Conservation (phyloP, 2,329 filamentous ascomycete species). For the Penicillium nordicum region DNA sequence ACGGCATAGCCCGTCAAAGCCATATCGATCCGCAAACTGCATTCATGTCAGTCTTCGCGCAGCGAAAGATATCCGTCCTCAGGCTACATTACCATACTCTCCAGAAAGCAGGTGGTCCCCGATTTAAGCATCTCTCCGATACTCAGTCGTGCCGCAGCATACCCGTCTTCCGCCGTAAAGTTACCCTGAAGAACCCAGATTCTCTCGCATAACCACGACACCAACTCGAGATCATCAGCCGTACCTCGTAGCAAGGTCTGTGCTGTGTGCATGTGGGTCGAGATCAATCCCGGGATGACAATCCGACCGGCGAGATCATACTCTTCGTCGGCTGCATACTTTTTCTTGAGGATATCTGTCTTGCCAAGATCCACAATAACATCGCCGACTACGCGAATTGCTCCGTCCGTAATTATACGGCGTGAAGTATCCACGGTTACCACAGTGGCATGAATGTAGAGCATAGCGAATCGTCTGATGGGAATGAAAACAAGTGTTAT, state of each 20-base stretch:
- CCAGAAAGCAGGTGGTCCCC: slow-evolving; percentile 52
- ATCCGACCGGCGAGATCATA: slow-evolving; percentile 42
- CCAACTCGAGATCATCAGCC: slow-evolving; percentile 50
- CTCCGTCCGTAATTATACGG: slow-evolving; percentile 49
- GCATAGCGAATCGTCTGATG: slow-evolving; percentile 22
- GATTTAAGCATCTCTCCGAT: slow-evolving; percentile 52
- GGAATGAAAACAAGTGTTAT: too few relatives aligned
- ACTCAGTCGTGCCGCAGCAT: slow-evolving; percentile 47
- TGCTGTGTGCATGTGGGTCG: slow-evolving; percentile 51
- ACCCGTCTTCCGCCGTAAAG: slow-evolving; percentile 48
- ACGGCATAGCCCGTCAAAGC: slow-evolving; percentile 45
- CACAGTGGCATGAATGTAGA: slow-evolving; percentile 52
- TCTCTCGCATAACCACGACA: slow-evolving; percentile 51
- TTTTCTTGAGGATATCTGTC: slow-evolving; percentile 29
- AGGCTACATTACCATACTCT: slow-evolving; percentile 45
- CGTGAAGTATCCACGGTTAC: slow-evolving; percentile 49
- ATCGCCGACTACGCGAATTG: slow-evolving; percentile 41
- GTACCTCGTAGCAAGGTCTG: slow-evolving; percentile 48
- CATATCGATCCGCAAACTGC: slow-evolving; percentile 47
- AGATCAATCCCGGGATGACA: slow-evolving; percentile 50
- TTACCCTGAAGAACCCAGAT: slow-evolving; percentile 50
- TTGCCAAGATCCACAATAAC: slow-evolving; percentile 48
- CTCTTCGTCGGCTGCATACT: slow-evolving; percentile 31
- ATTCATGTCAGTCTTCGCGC: background rate
- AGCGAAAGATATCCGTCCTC: too few relatives aligned